Conservation (phyloP, 2,329 filamentous ascomycete species). For the Penicillium sp. region DNA sequence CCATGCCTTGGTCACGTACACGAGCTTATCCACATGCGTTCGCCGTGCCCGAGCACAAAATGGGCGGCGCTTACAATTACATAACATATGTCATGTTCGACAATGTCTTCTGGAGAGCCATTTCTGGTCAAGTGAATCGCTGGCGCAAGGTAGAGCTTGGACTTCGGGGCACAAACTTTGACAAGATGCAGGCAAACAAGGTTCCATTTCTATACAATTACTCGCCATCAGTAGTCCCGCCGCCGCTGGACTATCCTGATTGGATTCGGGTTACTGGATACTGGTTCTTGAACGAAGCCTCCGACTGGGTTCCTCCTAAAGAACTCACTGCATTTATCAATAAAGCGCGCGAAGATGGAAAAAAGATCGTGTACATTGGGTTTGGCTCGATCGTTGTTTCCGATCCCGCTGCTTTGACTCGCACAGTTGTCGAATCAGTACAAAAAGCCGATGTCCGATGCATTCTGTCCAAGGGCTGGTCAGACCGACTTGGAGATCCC, state of each 20-base stretch:
- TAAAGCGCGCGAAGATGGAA: constrained; percentile 73
- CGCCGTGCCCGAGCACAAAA: constrained; percentile 84
- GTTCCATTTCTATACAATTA: constrained; percentile 99
- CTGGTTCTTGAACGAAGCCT: constrained; percentile 86
- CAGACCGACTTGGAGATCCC: constrained; percentile 68
- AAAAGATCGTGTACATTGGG: constrained; percentile 94
- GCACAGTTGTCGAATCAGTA: constrained; percentile 90
- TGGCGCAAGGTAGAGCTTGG: constrained; percentile 82
- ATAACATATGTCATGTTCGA: constrained; percentile 96
- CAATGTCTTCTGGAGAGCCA: constrained; percentile 93
- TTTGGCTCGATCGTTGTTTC: constrained; percentile 95
- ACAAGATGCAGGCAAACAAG: constrained; percentile 93
- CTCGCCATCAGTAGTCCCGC: constrained; percentile 86
- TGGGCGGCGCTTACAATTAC: constrained; percentile 93
- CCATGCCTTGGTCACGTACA: constrained; percentile 97
- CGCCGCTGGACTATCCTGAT: constrained; percentile 90
- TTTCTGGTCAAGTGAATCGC: constrained; percentile 82
- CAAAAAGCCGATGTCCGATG: constrained; percentile 88
- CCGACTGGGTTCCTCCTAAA: constrained; percentile 66
- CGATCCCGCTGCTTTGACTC: constrained; percentile 81
- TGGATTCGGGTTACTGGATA: constrained; percentile 98
- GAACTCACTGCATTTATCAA: constrained; percentile 78
- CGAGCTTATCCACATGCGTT: constrained; percentile 96
- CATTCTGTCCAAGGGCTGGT: constrained; percentile 96
- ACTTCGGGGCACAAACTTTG: constrained; percentile 74